Evolutionary conservation across 495 filamentous ascomycete genomes (phyloP).

Genomic region (Lophium mytilinum): DNA sequence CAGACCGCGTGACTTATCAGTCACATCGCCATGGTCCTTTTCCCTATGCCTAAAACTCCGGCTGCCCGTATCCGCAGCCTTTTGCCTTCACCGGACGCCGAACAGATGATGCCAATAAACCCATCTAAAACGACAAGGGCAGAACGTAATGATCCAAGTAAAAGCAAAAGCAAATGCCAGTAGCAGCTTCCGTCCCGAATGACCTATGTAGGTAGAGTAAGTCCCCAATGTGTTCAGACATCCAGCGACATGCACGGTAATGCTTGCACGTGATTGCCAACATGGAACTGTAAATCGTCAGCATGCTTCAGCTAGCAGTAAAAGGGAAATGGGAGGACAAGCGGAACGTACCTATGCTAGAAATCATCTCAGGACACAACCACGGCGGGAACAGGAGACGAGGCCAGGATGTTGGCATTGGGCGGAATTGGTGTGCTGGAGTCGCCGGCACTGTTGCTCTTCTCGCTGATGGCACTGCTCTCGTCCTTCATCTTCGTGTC

Average conservation of each 20-base stretch:
- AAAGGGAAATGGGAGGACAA: not conserved
- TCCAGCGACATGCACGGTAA: too few species aligned
- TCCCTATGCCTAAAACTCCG: too few species aligned
- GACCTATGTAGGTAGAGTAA: too few species aligned
- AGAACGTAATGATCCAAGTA: not conserved
- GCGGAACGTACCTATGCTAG: constrained; percentile 16
- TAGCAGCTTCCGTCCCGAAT: not conserved
- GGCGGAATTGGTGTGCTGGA: constrained; percentile 34
- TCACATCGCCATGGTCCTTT: too few species aligned
- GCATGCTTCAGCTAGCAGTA: too few species aligned
- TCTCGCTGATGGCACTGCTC: constrained; percentile 62
- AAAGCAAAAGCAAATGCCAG: constrained; percentile 27
- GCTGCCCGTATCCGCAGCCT: too few species aligned
- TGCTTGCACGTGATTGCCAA: too few species aligned
- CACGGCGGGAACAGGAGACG: constrained; percentile 39
- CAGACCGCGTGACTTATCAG: too few species aligned
- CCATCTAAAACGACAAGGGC: not conserved
- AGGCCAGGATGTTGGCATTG: constrained; percentile 30
- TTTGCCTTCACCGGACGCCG: constrained; percentile 3
- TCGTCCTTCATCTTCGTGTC: constrained; percentile 72
- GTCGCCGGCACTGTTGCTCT: constrained; percentile 55
- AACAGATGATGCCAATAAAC: not conserved
- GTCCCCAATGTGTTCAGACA: too few species aligned
- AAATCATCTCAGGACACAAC: constrained; percentile 24
- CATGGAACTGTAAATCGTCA: too few species aligned